Base-by-base conservation (phyloP, 805 yeast genomes). In the Naumovozyma castellii region DNA sequence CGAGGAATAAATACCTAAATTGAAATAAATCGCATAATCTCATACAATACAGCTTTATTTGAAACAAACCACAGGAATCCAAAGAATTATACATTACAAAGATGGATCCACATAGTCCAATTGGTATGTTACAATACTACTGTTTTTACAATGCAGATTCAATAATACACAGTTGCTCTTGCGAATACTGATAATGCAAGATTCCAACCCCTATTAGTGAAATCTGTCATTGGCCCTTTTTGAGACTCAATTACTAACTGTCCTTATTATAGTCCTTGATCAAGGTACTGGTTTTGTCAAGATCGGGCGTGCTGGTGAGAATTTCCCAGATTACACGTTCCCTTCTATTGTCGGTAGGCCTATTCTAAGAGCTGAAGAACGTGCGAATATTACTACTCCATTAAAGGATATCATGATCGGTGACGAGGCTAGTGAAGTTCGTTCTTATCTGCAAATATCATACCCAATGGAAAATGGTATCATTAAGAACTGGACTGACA, bases 391-490 rank as follows among this genome's bases (percentile, higher is more conserved):
- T 10, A 40, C 51, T 10, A 72, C 75, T 45, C 92, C 84, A 54
- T 80, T 92, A 57, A 85, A 83, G 58, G 98, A 92, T 60, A 85
- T 92, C 53, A 92, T 92, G 98, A 88, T 96, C 56, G 98, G 98
- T 48, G 82, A 80, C 49, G 97, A 92, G 58, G 98, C 98, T 36
- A 76, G 84, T 48, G 83, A 83, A 19, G 94, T 84, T 28, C 77
- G 98, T 54, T 80, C 95, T 2, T 76, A 88, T 49, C 72, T 92
- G 44, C 95, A 92, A 65, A 77, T 92, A 42, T 79, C 88, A n/a
- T 92, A 92, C 57, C 98, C 98, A 10, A 88, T 92, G 97, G 98
- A 92, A 65, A 92, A 92, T 61, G 98, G 98, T 56, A 85, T 92
- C 54, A 90, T 92, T 60, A 82, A 80, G 58, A 86, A 88, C 63